Base-by-base conservation (phyloP, 2,329 filamentous ascomycete genomes). In the Cercospora canescens region DNA sequence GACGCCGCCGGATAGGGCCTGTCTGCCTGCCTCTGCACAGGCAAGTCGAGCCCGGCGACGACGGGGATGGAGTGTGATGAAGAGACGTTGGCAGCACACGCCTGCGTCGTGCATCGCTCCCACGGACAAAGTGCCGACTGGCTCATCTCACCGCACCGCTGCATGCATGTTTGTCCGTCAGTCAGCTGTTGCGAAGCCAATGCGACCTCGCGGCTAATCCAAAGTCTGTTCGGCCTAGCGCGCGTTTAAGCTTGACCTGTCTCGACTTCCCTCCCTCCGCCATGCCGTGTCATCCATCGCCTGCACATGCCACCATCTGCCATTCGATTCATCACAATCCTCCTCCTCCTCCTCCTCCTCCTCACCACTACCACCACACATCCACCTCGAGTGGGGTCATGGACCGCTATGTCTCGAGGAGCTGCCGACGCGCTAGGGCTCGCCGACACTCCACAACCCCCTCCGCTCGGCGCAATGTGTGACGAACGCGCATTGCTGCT, bases 311-410 rank as follows among this genome's bases (percentile, higher is more conserved):
- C 55, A 59, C 64, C 56, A 66, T 63, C 62, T 50, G 55, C 16
- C 62, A 65, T 68, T 28, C 63, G 61, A 69, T 60, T n/a, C 60
- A 66, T 70, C 71, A 66, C 69, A 70, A 69, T 60, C 30, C 48
- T 30, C 41, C 37, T 45, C 63, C 60, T 62, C 64, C 39, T 59
- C 52, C 35, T 39, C 55, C 32, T 55, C 28, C 24, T 11, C 62
- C 24, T 16, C 32, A 9, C 2, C 16, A 26, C n/a, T n/a, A n/a
- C n/a, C 54, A 50, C 57, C 57, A 60, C 59, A 61, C 41, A 18
- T 50, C 45, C 45, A 16, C 57, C 0, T 30, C 3, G 7, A 57
- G 18, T 26, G 11, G 45, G 3, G 21, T 52, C 59, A 61, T 28
- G 26, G 28, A 18, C 57, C 39, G 24, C 39, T 6, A 6, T 60